Conservation (phyloP, 164 flowering plant genomes). For the Echeveria elegans region DNA sequence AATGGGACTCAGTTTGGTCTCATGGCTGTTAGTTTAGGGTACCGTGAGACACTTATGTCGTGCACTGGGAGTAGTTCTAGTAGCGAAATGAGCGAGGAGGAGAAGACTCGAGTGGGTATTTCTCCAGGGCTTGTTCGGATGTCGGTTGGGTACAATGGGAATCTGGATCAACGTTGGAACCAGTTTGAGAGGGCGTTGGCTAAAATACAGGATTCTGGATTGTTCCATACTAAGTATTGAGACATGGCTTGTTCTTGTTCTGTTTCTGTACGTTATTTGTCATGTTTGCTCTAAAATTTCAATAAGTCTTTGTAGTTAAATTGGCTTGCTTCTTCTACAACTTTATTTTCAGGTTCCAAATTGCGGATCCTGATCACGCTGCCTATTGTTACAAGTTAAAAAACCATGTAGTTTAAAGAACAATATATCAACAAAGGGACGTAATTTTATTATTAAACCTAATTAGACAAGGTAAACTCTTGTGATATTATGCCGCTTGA, state of each 20-base stretch:
- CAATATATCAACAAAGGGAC: too few relatives aligned
- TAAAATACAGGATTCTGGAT: neutral
- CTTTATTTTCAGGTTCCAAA: too few relatives aligned
- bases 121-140: conserved; percentile 85
- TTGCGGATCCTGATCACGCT: too few relatives aligned
- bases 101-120: neutral
- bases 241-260: neutral
- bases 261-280: neutral
- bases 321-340: neutral
- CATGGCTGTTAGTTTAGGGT: conserved; percentile 14
- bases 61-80: conserved; percentile 57
- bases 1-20: conserved; percentile 6
- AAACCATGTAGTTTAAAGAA: too few relatives aligned
- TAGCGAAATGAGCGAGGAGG: conserved; percentile 6
- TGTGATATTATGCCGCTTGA: too few relatives aligned
- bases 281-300: neutral
- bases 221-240: neutral
- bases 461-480: too few relatives aligned
- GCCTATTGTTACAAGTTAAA: too few relatives aligned
- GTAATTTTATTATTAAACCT: too few relatives aligned
- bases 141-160: conserved; percentile 82
- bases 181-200: conserved; percentile 22
- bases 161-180: conserved; percentile 79
- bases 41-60: conserved; percentile 93
- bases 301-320: neutral